These are phyloP conservation scores for Chionographis japonica DNA, from an alignment of 106 monocot genomes.

Conservation along the genomic window DNA sequence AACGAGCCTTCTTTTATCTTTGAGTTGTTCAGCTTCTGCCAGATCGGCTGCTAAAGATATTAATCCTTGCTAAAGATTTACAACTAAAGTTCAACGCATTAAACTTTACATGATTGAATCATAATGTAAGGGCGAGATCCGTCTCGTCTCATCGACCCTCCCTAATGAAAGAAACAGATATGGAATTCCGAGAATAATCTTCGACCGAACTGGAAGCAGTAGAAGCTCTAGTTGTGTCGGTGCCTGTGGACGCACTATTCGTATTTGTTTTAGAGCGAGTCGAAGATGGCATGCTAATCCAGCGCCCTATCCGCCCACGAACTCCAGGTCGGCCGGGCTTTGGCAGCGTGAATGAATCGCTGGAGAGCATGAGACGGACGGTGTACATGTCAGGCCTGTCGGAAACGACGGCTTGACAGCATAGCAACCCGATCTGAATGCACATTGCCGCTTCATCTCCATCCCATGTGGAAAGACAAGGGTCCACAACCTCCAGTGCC, in stretches of 20 bases:
- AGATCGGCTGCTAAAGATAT: too few relatives aligned
- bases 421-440: conserved; percentile 59
- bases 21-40: too few relatives aligned
- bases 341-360: conserved; percentile 51
- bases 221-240: conserved; percentile 19
- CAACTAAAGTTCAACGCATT: too few relatives aligned
- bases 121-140: too few relatives aligned
- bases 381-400: conserved; percentile 63
- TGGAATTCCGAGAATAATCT: conserved; percentile 57
- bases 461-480: conserved; percentile 20
- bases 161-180: conserved; percentile 51
- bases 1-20: too few relatives aligned
- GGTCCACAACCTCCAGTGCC: conserved; percentile 43
- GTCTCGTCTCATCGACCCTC: conserved; percentile 41
- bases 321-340: conserved; percentile 57
- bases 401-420: conserved; percentile 49
- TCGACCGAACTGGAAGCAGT: conserved; percentile 12
- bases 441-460: conserved; percentile 41
- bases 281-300: conserved; percentile 13
- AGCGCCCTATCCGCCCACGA: conserved; percentile 36
- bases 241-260: conserved; percentile 8
- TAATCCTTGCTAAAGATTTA: too few relatives aligned
- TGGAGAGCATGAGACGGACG: conserved; percentile 54
- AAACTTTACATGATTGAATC: too few relatives aligned
- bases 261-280: conserved; percentile 8